These are phyloP conservation scores for Podaxis rugospora DNA, from an alignment of 768 basidiomycete species.

Conservation along the genomic window DNA sequence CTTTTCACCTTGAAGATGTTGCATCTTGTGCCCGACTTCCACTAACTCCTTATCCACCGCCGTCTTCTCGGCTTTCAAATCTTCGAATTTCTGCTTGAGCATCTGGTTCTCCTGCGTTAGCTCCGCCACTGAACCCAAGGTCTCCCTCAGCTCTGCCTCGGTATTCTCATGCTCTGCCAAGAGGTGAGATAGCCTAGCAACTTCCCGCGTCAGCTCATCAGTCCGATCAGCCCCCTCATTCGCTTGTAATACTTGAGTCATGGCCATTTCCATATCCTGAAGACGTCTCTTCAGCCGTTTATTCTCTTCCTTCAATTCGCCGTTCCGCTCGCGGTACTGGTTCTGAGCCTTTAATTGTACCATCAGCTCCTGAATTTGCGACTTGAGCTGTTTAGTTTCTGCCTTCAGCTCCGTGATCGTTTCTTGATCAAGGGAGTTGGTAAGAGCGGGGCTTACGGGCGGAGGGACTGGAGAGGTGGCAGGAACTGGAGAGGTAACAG, in stretches of 20 bases:
- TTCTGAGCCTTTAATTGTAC: conserved; percentile 23
- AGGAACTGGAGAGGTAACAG: not conserved
- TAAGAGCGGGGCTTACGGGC: not conserved
- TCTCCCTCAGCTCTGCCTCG: conserved; percentile 25
- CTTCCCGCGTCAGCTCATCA: conserved; percentile 25
- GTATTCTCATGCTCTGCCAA: conserved; percentile 25
- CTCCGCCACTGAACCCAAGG: conserved; percentile 23
- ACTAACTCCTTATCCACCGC: conserved; percentile 20
- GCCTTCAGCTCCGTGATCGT: conserved; percentile 22
- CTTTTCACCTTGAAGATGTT: conserved; percentile 25
- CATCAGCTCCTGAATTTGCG: conserved; percentile 24
- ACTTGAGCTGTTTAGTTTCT: conserved; percentile 23
- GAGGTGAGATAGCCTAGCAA: conserved; percentile 21
- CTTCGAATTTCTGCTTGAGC: conserved; percentile 18
- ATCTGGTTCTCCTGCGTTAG: conserved; percentile 21
- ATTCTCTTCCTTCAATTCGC: conserved; percentile 21
- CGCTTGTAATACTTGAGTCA: conserved; percentile 21
- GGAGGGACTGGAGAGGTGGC: not conserved
- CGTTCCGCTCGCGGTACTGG: conserved; percentile 21
- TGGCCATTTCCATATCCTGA: conserved; percentile 26
- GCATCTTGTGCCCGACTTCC: conserved; percentile 19
- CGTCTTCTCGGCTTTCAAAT: conserved; percentile 18
- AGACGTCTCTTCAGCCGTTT: conserved; percentile 21
- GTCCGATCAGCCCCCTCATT: conserved; percentile 19
- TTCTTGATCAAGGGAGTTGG: conserved; percentile 15